phyloP scores from a whole-genome alignment of 164 flowering plant species.

The Macadamia integrifolia region DNA sequence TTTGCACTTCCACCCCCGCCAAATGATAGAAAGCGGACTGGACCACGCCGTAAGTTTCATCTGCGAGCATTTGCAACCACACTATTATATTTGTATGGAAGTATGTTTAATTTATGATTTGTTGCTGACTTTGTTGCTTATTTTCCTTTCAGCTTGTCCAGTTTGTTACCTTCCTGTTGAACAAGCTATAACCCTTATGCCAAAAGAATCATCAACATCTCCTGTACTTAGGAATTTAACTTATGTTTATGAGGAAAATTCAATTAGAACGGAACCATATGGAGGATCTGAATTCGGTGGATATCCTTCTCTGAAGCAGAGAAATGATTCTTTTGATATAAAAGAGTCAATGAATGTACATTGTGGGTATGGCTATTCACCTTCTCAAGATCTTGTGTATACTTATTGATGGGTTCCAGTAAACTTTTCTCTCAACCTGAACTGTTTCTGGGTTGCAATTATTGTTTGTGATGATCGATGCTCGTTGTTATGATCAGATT shows the following conservation, averaged over 20 bases:
- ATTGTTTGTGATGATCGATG: neutral
- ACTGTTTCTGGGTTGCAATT: neutral
- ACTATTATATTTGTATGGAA: too few species aligned
- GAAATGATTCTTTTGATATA: slow-evolving; percentile 73
- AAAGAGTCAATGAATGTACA: slow-evolving; percentile 90
- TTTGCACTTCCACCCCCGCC: slow-evolving; percentile 84
- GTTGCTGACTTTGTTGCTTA: slow-evolving; percentile 5
- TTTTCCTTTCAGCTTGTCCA: slow-evolving; percentile 70
- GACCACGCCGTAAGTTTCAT: slow-evolving; percentile 84
- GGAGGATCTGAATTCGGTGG: slow-evolving; percentile 99
- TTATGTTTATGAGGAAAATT: slow-evolving; percentile 55
- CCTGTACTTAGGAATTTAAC: slow-evolving; percentile 60
- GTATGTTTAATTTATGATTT: neutral
- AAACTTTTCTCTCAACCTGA: neutral
- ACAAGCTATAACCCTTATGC: slow-evolving; percentile 70
- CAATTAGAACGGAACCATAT: slow-evolving; percentile 37
- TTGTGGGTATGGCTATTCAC: slow-evolving; percentile 70
- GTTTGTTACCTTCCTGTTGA: slow-evolving; percentile 87
- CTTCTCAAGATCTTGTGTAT: neutral
- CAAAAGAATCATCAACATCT: slow-evolving; percentile 48
- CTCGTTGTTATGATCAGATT: slow-evolving; percentile 40
- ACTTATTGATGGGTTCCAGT: neutral
- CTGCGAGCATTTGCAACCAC: neutral
- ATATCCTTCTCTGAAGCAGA: slow-evolving; percentile 79
- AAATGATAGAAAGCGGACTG: slow-evolving; percentile 51